Evolutionary conservation across 768 basidiomycete species (phyloP).

Genomic region (Tremella mesenterica): DNA sequence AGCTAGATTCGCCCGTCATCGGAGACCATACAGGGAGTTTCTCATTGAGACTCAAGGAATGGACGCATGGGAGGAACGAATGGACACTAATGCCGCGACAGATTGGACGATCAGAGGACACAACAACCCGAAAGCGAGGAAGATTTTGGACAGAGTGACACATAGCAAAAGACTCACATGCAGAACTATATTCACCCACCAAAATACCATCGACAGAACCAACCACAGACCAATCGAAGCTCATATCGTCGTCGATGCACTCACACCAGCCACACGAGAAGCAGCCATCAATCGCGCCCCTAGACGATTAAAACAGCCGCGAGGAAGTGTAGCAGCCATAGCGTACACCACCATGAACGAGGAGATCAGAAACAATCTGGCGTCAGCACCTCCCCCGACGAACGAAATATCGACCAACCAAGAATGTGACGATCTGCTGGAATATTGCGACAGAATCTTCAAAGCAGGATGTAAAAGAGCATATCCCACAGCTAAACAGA

Average conservation of each 20-base stretch:
- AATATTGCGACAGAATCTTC: neutral
- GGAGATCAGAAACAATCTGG: too few relatives aligned
- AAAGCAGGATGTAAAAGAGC: neutral
- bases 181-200: neutral
- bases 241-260: neutral
- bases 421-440: neutral
- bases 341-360: neutral
- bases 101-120: constrained; percentile 4
- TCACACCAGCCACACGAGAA: neutral
- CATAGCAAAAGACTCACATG: neutral
- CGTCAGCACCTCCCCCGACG: neutral
- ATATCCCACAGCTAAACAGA: neutral
- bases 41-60: neutral
- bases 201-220: neutral
- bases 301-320: neutral
- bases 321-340: too few relatives aligned
- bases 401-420: neutral
- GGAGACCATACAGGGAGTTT: constrained; percentile 8
- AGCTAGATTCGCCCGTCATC: too few relatives aligned
- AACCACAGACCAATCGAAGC: constrained; percentile 6
- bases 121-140: neutral
- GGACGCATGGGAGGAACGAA: constrained; percentile 7
- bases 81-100: neutral
- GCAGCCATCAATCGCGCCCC: constrained; percentile 1
- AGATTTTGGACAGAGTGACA: constrained; percentile 5